These are phyloP conservation scores for Parafenestella ontariensis DNA, from an alignment of 2,329 filamentous ascomycete genomes.

Conservation along the genomic window DNA sequence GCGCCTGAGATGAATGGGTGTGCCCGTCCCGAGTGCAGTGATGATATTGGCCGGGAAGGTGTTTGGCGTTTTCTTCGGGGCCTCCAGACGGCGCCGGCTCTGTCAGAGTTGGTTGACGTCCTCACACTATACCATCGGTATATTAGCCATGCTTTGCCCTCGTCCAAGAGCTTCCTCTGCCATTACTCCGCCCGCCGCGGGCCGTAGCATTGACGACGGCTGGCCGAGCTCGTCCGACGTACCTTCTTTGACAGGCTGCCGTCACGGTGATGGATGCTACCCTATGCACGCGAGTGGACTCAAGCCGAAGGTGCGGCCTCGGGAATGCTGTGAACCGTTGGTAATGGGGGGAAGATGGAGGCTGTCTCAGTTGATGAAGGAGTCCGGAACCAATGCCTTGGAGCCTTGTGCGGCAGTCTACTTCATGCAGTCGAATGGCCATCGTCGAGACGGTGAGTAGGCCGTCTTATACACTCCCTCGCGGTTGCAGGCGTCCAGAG, in stretches of 20 bases:
- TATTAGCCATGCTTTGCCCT: constrained; percentile 43
- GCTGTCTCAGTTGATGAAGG: constrained; percentile 37
- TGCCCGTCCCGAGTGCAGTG: constrained; percentile 11
- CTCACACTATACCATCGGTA: constrained; percentile 32
- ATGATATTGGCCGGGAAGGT: constrained; percentile 7
- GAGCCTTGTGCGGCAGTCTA: constrained; percentile 28
- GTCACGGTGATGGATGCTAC: constrained; percentile 9
- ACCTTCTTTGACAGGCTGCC: constrained; percentile 17
- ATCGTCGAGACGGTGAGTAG: constrained; percentile 32
- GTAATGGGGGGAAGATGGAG: constrained; percentile 16
- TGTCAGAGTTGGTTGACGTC: constrained; percentile 16
- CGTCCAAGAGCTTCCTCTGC: background rate
- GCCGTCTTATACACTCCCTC: constrained; percentile 45
- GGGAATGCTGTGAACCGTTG: constrained; percentile 28
- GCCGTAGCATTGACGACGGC: constrained; percentile 10
- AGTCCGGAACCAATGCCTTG: constrained; percentile 35
- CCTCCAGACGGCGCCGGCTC: constrained; percentile 22
- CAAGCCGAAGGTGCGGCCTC: constrained; percentile 10
- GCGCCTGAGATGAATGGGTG: constrained; percentile 2
- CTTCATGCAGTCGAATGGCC: constrained; percentile 34
- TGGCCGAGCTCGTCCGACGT: constrained; percentile 29
- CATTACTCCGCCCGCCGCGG: constrained; percentile 1
- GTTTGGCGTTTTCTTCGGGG: constrained; percentile 25
- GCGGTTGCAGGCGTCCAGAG: constrained; percentile 21
- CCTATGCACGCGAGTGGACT: constrained; percentile 13